A percentile compares a stretch with the other conserved stretches of the same genome.
Conservation (phyloP, 768 basidiomycete genomes). For the Tulasnella sp. region DNA sequence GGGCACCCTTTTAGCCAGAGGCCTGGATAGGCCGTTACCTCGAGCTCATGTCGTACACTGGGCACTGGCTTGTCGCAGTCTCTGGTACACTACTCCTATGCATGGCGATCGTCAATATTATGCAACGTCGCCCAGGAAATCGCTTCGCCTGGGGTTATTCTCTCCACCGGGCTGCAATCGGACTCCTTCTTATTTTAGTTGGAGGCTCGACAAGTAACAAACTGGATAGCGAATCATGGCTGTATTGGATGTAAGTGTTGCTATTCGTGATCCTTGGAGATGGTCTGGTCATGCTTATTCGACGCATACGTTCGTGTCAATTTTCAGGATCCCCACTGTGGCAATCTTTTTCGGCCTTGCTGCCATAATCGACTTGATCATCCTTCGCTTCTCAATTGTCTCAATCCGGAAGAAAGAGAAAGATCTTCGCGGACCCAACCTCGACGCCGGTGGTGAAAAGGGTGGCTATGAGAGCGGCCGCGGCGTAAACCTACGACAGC, state of each 20-base stretch:
- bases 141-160: background rate
- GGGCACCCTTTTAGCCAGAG: background rate
- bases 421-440: background rate
- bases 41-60: background rate
- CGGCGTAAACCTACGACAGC: background rate
- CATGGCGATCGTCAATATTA: background rate
- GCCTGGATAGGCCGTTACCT: background rate
- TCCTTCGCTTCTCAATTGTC: background rate
- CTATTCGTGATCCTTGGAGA: background rate
- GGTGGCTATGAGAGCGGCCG: background rate
- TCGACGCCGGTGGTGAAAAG: background rate
- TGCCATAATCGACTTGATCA: background rate
- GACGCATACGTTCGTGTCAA: no score
- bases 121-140: background rate
- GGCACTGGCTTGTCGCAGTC: background rate
- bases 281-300: no score
- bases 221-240: background rate
- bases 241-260: background rate
- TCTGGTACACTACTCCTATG: background rate
- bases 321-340: background rate
- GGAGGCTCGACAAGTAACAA: background rate
- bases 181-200: background rate
- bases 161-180: background rate
- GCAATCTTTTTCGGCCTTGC: background rate
- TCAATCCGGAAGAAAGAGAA: background rate